Base-by-base conservation (phyloP, 2,329 filamentous ascomycete genomes). In the Leptosphaerulina australis region DNA sequence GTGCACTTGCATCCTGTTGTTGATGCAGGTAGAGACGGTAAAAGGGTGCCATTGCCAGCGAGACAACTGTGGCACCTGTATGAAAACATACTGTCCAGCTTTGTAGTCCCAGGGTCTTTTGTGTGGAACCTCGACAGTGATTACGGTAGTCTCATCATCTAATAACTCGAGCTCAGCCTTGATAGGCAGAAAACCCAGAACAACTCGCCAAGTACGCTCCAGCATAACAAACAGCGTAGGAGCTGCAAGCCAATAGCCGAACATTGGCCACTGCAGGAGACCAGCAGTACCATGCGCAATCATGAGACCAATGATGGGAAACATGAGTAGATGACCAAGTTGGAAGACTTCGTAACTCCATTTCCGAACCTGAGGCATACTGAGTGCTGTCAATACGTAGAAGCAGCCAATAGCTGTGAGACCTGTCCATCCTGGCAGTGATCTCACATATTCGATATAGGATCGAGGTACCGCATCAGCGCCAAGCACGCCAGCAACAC, bases 1-100 rank as follows among this genome's bases (percentile, higher is more conserved):
- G 56, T 84, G 81, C 0, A 84, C 63, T 62, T 78, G 77, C 68
- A 84, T 76, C 24, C 76, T 73, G 20, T 79, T 77, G 0, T 77
- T 80, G 11, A 76, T 74, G 55, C 81, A 84, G 2, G 78, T 77
- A 0, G 82, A 83, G 0, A 84, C 78, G 0, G 82, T 84, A 56
- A 84, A 84, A 0, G 81, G 82, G 47, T 84, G 81, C 81, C 81
- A 84, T 57, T 84, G 81, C 49, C 81, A 84, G 39, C 74, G 68
- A 28, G 79, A 82, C 17, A 84, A 64, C 22, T 71, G 54, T 0
- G 81, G 82, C 0, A 84, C 78, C 55, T 83, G 81, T 0, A 84
- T 69, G 35, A 84, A 79, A 11, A 84, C 75, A 49, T 83, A 83
- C 60, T 83, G 81, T 0, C 81, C 81, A n/a, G 81, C 81, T 44